Conservation (phyloP, 768 basidiomycete species). For the Royoungia palumana region DNA sequence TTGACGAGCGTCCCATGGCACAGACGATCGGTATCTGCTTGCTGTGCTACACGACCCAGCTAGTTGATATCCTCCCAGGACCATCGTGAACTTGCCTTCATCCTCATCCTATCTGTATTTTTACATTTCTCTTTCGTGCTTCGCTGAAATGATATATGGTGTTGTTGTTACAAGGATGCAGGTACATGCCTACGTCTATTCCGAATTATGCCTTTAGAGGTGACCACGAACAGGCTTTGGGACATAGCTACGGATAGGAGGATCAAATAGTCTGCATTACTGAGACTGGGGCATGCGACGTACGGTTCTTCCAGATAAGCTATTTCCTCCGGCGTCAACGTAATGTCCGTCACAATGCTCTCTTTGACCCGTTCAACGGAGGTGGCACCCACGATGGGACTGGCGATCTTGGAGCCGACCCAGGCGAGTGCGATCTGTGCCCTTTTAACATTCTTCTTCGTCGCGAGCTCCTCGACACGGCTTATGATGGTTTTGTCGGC, state of each 20-base stretch:
- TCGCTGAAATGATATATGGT: background rate
- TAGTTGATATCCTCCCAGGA: conserved; percentile 26
- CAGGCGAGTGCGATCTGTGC: conserved; percentile 45
- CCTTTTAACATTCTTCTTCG: conserved; percentile 40
- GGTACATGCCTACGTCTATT: conserved; percentile 1
- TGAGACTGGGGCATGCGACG: background rate
- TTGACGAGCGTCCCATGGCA: background rate
- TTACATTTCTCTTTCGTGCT: conserved; percentile 5
- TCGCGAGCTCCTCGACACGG: conserved; percentile 41
- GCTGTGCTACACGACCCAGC: conserved; percentile 82
- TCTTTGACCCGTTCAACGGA: conserved; percentile 30
- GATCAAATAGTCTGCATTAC: background rate
- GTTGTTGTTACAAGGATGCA: conserved; percentile 1
- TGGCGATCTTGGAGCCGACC: conserved; percentile 38
- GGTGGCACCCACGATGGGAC: conserved; percentile 44
- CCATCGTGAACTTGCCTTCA: background rate
- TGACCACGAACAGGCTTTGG: conserved; percentile 21
- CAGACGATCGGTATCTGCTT: conserved; percentile 77
- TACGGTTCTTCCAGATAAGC: conserved; percentile 31
- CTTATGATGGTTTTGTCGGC: conserved; percentile 36
- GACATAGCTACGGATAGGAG: conserved; percentile 12
- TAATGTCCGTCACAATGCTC: conserved; percentile 24
- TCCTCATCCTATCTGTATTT: conserved; percentile 9
- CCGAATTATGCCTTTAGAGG: background rate
- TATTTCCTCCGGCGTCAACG: conserved; percentile 30